Conservation (phyloP, 2,329 filamentous ascomycete species). For the Fusarium pininemorale region DNA sequence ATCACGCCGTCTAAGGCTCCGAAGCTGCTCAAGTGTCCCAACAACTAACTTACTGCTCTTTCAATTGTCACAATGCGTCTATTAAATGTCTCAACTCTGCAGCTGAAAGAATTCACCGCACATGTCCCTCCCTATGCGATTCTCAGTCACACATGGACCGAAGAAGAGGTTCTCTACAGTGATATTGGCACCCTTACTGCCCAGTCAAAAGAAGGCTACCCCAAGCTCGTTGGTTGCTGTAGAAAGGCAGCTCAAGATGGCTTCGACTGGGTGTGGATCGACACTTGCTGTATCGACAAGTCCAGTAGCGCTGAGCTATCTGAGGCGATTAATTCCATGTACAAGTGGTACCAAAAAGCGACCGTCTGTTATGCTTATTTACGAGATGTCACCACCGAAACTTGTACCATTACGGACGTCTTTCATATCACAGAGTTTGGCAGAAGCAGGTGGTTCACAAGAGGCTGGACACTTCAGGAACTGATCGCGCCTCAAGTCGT, state of each 20-base stretch:
- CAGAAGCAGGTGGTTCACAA: constrained; percentile 8
- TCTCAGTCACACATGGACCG: constrained; percentile 13
- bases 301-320: constrained; percentile 19
- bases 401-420: background rate
- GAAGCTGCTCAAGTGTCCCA: background rate
- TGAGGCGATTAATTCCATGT: constrained; percentile 20
- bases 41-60: background rate
- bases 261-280: constrained; percentile 10
- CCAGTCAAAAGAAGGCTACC: background rate
- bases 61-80: background rate
- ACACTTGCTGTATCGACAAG: constrained; percentile 24
- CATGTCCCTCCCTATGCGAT: constrained; percentile 10
- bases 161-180: constrained; percentile 8
- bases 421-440: constrained; percentile 2
- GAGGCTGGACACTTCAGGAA: constrained; percentile 17
- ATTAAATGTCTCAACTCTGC: constrained; percentile 8
- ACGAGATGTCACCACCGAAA: constrained; percentile 3
- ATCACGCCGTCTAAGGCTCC: background rate
- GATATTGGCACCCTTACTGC: background rate
- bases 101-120: constrained; percentile 1
- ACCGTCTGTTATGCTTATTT: constrained; percentile 15
- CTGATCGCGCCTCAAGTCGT: constrained; percentile 11
- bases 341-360: constrained; percentile 7
- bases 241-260: constrained; percentile 9
- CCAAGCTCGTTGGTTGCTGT: constrained; percentile 1